Evolutionary conservation across 345 rosid species (phyloP).

Genomic region (Acer saccharum): DNA sequence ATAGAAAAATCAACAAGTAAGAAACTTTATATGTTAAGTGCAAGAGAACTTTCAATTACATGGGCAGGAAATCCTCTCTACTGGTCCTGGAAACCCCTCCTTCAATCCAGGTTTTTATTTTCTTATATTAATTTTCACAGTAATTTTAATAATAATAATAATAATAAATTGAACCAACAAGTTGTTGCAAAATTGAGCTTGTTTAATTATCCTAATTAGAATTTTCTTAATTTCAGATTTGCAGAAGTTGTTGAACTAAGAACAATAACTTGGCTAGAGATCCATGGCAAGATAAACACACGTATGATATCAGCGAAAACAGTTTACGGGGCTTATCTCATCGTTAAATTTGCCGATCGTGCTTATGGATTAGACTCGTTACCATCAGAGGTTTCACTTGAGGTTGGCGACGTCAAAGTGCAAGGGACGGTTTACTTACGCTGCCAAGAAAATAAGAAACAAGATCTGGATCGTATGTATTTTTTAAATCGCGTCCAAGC

Average conservation of each 20-base stretch:
- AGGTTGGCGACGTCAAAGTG: constrained; percentile 17
- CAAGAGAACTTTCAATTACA: constrained; percentile 39
- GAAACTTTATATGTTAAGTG: constrained; percentile 26
- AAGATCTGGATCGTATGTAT: not conserved
- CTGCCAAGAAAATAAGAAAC: constrained; percentile 26
- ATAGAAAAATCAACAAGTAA: constrained; percentile 35
- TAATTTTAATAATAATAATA: too few relatives aligned
- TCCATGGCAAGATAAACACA: constrained; percentile 34
- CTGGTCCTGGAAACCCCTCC: constrained; percentile 40
- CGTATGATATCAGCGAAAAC: constrained; percentile 39
- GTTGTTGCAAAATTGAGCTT: not conserved
- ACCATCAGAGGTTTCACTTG: constrained; percentile 41
- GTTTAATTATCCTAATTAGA: not conserved
- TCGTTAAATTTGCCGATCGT: constrained; percentile 34
- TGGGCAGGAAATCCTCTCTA: constrained; percentile 43
- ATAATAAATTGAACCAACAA: not conserved
- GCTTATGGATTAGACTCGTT: constrained; percentile 49
- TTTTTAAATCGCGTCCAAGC: constrained; percentile 23
- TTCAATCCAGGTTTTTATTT: constrained; percentile 29
- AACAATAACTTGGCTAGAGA: constrained; percentile 50
- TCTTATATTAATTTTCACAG: not conserved
- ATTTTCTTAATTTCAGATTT: constrained; percentile 32
- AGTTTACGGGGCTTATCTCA: constrained; percentile 43
- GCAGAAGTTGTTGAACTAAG: constrained; percentile 42
- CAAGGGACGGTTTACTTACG: constrained; percentile 32